These are phyloP conservation scores for Sclerotinia minor DNA, from an alignment of 2,329 filamentous ascomycete genomes.

Conservation along the genomic window DNA sequence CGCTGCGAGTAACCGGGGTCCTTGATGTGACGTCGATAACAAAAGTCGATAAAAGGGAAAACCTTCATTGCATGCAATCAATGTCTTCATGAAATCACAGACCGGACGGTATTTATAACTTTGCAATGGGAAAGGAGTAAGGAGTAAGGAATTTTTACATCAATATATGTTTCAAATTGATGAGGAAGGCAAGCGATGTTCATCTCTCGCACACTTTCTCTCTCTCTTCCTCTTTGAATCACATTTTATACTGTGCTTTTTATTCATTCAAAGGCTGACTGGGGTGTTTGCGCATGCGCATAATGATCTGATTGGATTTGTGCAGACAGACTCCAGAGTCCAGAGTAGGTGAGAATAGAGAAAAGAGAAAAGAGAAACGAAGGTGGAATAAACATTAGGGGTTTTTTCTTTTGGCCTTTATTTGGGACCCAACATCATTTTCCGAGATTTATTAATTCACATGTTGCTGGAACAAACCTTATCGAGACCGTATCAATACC, in stretches of 20 bases:
- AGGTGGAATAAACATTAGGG: not conserved
- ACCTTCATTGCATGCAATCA: slow-evolving; percentile 12
- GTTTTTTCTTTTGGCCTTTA: not conserved
- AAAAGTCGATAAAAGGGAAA: slow-evolving; percentile 5
- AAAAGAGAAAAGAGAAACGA: too few species aligned
- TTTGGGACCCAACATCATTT: too few species aligned
- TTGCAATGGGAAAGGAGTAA: not conserved
- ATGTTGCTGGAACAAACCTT: not conserved
- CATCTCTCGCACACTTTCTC: not conserved
- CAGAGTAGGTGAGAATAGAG: not conserved
- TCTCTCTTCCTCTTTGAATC: not conserved
- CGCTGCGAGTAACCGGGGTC: slow-evolving; percentile 10
- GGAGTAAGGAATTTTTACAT: not conserved
- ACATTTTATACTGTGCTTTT: not conserved
- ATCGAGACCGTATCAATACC: slow-evolving; percentile 1
- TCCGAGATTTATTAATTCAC: not conserved
- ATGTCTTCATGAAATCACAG: not conserved
- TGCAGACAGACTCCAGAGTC: too few species aligned
- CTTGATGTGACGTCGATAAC: slow-evolving; percentile 22
- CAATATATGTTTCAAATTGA: slow-evolving; percentile 15
- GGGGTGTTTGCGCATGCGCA: not conserved
- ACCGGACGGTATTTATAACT: too few species aligned
- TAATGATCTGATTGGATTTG: not conserved
- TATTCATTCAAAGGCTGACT: not conserved
- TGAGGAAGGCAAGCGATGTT: not conserved